Evolutionary conservation across 78 protist genomes (phyloP).

Genomic region (Dictyostelium citrinum): DNA sequence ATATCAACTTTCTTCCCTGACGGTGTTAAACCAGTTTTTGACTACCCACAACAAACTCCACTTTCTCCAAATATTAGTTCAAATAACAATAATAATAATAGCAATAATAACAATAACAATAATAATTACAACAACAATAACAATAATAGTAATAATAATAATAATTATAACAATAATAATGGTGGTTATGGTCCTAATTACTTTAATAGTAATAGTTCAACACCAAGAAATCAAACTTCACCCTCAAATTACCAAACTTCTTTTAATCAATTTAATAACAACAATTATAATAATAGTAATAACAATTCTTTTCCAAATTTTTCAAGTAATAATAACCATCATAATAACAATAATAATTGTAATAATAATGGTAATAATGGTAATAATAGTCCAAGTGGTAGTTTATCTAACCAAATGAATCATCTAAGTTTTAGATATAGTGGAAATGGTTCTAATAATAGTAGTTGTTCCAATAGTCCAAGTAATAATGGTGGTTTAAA

Average conservation of each 20-base stretch:
- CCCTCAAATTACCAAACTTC: background rate
- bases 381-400: background rate
- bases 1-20: conserved; percentile 1
- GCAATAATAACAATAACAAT: background rate
- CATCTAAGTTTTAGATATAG: background rate
- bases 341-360: background rate
- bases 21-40: conserved; percentile 4
- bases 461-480: background rate
- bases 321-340: background rate
- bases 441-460: background rate
- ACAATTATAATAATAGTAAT: background rate
- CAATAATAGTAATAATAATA: background rate
- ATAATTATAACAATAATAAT: background rate
- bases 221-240: background rate
- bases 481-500: background rate
- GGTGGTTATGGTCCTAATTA: too few species aligned
- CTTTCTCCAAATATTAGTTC: background rate
- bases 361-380: too few species aligned
- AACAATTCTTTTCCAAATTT: too few species aligned
- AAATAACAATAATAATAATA: background rate
- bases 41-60: background rate
- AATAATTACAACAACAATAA: background rate
- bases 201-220: background rate
- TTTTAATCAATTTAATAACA: background rate
- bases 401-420: background rate